Percentiles rank a stretch among this genome's conserved stretches.
phyloP scores from a whole-genome alignment of 2,329 filamentous ascomycete genomes.

The Piedraia hortae region DNA sequence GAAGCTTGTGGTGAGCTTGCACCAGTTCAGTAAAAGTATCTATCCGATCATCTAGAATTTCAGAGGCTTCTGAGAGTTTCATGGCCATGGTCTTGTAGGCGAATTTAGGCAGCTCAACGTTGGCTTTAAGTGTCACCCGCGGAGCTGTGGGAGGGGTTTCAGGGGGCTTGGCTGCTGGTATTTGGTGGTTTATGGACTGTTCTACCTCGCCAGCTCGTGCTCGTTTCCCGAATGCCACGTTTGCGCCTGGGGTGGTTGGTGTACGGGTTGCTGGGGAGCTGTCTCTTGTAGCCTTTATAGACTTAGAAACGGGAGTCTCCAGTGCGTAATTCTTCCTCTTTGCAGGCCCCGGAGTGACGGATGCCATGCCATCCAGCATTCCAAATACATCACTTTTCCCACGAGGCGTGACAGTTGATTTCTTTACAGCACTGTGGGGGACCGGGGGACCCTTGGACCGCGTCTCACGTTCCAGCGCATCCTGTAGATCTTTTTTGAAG shows the following conservation, averaged over 20 bases:
- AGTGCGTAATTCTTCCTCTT: slow-evolving; percentile 22
- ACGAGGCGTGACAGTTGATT: slow-evolving; percentile 31
- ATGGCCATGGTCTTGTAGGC: slow-evolving; percentile 80
- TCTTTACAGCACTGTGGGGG: slow-evolving; percentile 29
- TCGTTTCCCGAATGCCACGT: slow-evolving; percentile 37
- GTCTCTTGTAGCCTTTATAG: slow-evolving; percentile 13
- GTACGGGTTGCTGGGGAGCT: slow-evolving; percentile 23
- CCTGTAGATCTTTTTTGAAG: slow-evolving; percentile 70
- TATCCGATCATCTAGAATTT: slow-evolving; percentile 83
- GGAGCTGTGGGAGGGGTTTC: slow-evolving; percentile 35
- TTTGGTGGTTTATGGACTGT: slow-evolving; percentile 55
- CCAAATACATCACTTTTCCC: slow-evolving; percentile 48
- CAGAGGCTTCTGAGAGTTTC: slow-evolving; percentile 77
- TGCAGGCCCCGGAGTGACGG: slow-evolving; percentile 18
- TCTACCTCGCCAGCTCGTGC: slow-evolving; percentile 54
- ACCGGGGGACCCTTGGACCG: slow-evolving; percentile 36
- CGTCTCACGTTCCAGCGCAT: slow-evolving; percentile 51
- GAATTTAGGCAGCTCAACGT: slow-evolving; percentile 74
- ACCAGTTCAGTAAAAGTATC: slow-evolving; percentile 60
- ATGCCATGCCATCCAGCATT: slow-evolving; percentile 21
- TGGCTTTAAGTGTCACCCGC: slow-evolving; percentile 60
- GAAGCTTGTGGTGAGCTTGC: slow-evolving; percentile 45
- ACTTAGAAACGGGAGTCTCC: slow-evolving; percentile 22
- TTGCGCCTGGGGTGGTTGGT: slow-evolving; percentile 13
- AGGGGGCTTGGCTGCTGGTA: slow-evolving; percentile 26